Percentiles rank a stretch among this genome's conserved stretches.
Conservation (phyloP, 2,329 filamentous ascomycete genomes). For the Xylariales sp. region DNA sequence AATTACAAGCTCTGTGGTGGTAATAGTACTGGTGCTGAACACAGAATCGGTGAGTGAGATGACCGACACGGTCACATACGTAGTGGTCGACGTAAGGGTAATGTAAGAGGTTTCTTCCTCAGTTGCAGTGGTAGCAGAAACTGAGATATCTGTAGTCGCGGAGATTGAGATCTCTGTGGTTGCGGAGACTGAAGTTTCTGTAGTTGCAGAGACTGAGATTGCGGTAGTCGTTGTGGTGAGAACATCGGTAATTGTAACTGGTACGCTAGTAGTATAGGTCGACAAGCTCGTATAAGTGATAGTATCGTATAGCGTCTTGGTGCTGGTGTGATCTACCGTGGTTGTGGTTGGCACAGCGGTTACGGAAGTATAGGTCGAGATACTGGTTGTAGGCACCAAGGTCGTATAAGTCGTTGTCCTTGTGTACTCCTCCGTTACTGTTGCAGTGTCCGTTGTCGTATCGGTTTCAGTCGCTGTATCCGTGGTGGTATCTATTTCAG, state of each 20-base stretch:
- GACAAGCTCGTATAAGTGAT: slow-evolving; percentile 11
- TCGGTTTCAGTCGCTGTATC: not conserved
- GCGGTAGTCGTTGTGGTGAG: slow-evolving; percentile 14
- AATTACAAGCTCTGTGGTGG: slow-evolving; percentile 4
- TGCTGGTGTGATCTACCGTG: slow-evolving; percentile 4
- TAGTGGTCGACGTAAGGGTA: slow-evolving; percentile 22
- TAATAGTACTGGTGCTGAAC: slow-evolving; percentile 16
- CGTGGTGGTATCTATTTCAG: not conserved
- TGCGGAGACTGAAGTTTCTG: slow-evolving; percentile 12
- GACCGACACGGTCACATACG: slow-evolving; percentile 22
- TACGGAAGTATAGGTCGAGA: slow-evolving; percentile 17
- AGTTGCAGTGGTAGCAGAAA: slow-evolving; percentile 13
- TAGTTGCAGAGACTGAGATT: slow-evolving; percentile 14
- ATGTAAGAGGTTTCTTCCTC: slow-evolving; percentile 15
- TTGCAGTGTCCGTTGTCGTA: slow-evolving; percentile 8
- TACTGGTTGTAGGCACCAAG: slow-evolving; percentile 14
- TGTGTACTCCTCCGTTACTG: not conserved
- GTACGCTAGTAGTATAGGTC: slow-evolving; percentile 16
- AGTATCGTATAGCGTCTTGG: not conserved
- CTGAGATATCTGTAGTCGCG: slow-evolving; percentile 18
- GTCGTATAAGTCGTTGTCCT: slow-evolving; percentile 12
- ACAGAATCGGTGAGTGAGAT: slow-evolving; percentile 25
- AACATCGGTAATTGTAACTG: slow-evolving; percentile 14
- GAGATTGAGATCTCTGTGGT: slow-evolving; percentile 12
- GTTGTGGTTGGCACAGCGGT: not conserved